These are phyloP conservation scores for Kazachstania martiniae DNA, from an alignment of 805 yeast species.

Conservation along the genomic window DNA sequence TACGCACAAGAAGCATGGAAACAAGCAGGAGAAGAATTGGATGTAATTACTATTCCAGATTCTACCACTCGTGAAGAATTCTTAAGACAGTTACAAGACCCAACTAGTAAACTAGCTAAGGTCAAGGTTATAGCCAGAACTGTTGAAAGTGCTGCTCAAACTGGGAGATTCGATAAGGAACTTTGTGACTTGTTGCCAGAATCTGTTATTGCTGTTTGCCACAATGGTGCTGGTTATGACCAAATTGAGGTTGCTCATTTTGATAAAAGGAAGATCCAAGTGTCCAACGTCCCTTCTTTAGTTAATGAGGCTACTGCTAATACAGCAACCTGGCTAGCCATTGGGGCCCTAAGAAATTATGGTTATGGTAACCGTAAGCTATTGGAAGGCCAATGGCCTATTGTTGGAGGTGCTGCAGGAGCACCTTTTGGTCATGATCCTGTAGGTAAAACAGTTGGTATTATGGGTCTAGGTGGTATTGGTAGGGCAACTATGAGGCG, in stretches of 20 bases:
- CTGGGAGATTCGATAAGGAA: slow-evolving; percentile 61
- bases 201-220: slow-evolving; percentile 42
- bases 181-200: slow-evolving; percentile 43
- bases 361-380: slow-evolving; percentile 46
- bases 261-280: slow-evolving; percentile 42
- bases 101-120: slow-evolving; percentile 23
- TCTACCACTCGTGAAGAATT: slow-evolving; percentile 29
- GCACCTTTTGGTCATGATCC: slow-evolving; percentile 66
- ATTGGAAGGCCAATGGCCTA: slow-evolving; percentile 55
- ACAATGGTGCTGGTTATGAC: slow-evolving; percentile 70
- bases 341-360: slow-evolving; percentile 60
- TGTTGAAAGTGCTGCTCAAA: slow-evolving; percentile 36
- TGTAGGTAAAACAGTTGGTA: slow-evolving; percentile 66
- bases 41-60: slow-evolving; percentile 37
- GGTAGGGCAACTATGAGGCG: slow-evolving; percentile 72
- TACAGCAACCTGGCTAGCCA: slow-evolving; percentile 50
- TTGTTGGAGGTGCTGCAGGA: slow-evolving; percentile 43
- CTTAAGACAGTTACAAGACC: slow-evolving; percentile 22
- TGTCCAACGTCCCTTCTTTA: slow-evolving; percentile 55
- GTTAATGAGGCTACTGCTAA: slow-evolving; percentile 68
- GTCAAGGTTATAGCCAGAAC: slow-evolving; percentile 39
- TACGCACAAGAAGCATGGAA: slow-evolving; percentile 62
- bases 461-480: slow-evolving; percentile 86
- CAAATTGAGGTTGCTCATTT: slow-evolving; percentile 52
- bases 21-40: slow-evolving; percentile 34